Conservation (phyloP, 2,329 filamentous ascomycete genomes). For the Cadophora gregata region DNA sequence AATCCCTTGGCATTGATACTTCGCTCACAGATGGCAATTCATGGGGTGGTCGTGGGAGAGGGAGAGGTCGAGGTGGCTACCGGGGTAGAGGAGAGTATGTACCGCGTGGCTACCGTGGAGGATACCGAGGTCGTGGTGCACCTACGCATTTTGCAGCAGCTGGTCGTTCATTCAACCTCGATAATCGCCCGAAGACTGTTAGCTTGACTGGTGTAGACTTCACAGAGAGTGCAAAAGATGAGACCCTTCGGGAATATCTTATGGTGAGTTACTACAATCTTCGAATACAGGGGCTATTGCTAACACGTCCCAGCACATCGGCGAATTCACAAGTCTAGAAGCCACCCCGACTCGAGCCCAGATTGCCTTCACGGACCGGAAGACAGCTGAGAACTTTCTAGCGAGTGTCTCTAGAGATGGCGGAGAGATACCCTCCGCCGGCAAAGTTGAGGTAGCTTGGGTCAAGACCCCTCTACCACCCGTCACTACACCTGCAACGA, state of each 20-base stretch:
- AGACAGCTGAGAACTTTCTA: slow-evolving; percentile 74
- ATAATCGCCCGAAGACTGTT: slow-evolving; percentile 76
- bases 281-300: slow-evolving; percentile 7
- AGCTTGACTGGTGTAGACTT: slow-evolving; percentile 69
- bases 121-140: slow-evolving; percentile 52
- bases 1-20: slow-evolving; percentile 69
- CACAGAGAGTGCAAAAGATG: slow-evolving; percentile 66
- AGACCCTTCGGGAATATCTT: slow-evolving; percentile 73
- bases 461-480: slow-evolving; percentile 45
- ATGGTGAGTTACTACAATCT: slow-evolving; percentile 58
- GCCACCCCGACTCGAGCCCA: slow-evolving; percentile 54
- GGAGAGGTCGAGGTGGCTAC: slow-evolving; percentile 47
- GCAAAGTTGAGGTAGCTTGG: slow-evolving; percentile 71
- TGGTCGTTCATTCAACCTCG: slow-evolving; percentile 65
- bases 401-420: slow-evolving; percentile 49
- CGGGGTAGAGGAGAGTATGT: slow-evolving; percentile 47
- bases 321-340: slow-evolving; percentile 66
- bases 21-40: slow-evolving; percentile 51
- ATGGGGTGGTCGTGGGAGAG: slow-evolving; percentile 50
- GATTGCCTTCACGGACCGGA: slow-evolving; percentile 70
- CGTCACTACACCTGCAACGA: slow-evolving; percentile 26
- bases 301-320: slow-evolving; percentile 56
- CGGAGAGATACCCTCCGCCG: slow-evolving; percentile 66
- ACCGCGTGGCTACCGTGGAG: slow-evolving; percentile 50
- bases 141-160: slow-evolving; percentile 32